Evolutionary conservation across 23 red algal species (phyloP).

Genomic region (Gracilariopsis chorda): DNA sequence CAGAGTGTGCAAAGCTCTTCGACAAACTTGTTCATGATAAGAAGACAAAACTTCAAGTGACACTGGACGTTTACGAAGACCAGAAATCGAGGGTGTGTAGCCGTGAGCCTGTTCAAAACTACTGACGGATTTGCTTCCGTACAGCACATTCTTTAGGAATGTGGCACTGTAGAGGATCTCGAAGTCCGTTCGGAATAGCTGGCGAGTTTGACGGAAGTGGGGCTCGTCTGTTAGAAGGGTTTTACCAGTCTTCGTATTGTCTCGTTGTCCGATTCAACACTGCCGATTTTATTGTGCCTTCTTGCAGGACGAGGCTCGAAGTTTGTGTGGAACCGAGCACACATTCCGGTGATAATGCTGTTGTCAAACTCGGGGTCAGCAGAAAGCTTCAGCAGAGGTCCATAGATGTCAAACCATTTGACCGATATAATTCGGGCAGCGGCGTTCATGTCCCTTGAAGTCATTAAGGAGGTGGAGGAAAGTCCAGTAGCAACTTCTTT

Average conservation of each 20-base stretch:
- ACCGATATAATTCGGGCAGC: background rate
- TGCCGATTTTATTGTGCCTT: constrained; percentile 33
- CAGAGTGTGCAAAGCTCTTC: no score
- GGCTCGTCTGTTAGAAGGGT: background rate
- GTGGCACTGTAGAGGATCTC: constrained; percentile 13
- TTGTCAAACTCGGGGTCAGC: constrained; percentile 37
- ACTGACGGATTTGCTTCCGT: background rate
- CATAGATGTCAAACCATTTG: constrained; percentile 21
- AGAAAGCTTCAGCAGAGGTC: background rate
- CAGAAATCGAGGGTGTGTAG: background rate
- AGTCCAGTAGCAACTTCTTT: background rate
- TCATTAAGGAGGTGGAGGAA: background rate
- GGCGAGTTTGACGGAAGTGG: background rate
- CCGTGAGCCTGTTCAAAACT: background rate
- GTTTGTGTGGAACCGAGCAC: background rate
- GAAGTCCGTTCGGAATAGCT: background rate
- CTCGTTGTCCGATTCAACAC: background rate
- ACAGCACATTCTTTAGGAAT: constrained; percentile 2
- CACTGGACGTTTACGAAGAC: background rate
- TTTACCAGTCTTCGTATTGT: background rate
- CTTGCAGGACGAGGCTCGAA: constrained; percentile 24
- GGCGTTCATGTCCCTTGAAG: background rate
- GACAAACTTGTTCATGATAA: no score
- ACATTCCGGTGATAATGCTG: background rate
- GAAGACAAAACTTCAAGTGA: no score